Evolutionary conservation across 345 rosid species (phyloP).

Genomic region (Gossypium herbaceum): DNA sequence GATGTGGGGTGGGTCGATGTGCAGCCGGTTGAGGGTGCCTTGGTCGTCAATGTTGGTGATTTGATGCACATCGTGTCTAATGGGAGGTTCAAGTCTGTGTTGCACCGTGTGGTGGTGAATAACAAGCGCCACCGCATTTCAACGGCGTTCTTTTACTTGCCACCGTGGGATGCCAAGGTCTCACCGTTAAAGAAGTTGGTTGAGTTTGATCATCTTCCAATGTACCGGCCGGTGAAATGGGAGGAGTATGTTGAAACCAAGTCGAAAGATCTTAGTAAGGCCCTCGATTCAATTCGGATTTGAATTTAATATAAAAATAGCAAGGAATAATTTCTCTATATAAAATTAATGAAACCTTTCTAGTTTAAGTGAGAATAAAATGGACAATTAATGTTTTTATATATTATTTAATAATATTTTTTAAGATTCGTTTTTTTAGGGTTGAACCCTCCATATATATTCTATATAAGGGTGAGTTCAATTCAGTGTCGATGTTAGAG

Average conservation of each 20-base stretch:
- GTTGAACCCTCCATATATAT: no score
- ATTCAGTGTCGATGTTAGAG: no score
- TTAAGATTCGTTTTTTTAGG: no score
- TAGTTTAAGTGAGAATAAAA: background rate
- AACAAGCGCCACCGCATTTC: slow-evolving; percentile 24
- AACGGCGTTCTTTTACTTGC: slow-evolving; percentile 26
- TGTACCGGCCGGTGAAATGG: slow-evolving; percentile 29
- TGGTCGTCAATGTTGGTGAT: slow-evolving; percentile 33
- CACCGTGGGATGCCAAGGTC: slow-evolving; percentile 22
- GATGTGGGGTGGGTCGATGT: slow-evolving; percentile 29
- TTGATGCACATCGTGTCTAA: slow-evolving; percentile 32
- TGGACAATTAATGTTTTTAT: no score
- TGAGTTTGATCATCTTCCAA: slow-evolving; percentile 18
- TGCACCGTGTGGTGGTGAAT: slow-evolving; percentile 33
- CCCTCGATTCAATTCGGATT: slow-evolving; percentile 17
- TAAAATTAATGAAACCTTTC: background rate
- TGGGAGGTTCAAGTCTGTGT: slow-evolving; percentile 28
- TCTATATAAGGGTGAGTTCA: no score
- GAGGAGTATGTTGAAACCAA: slow-evolving; percentile 31
- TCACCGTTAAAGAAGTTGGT: slow-evolving; percentile 24
- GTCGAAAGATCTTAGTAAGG: slow-evolving; percentile 13
- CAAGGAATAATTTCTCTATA: background rate
- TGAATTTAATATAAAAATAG: background rate
- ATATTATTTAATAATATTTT: no score
- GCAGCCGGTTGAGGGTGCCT: slow-evolving; percentile 19